A percentile compares a stretch with the other conserved stretches of the same genome.
phyloP scores from a whole-genome alignment of 1,139 yeast genomes.

The Candida tetrigidarum region DNA sequence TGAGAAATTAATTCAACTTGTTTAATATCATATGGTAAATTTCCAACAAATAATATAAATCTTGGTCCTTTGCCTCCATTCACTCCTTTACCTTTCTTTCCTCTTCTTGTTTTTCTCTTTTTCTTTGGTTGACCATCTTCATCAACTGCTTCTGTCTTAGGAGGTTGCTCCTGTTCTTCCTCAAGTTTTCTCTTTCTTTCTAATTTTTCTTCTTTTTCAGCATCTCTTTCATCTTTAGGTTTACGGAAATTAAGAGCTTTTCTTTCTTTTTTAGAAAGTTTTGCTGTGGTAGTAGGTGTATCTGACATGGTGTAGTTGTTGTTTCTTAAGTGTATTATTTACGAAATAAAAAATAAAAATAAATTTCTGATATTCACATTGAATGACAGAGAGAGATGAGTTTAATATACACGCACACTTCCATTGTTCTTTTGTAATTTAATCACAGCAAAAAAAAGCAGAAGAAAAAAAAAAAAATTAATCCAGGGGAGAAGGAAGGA shows the following conservation, averaged over 20 bases:
- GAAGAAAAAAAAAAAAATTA: no score
- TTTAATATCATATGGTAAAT: slow-evolving; percentile 75
- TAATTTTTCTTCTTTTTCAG: slow-evolving; percentile 24
- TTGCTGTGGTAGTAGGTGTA: slow-evolving; percentile 15
- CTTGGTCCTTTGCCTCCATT: slow-evolving; percentile 62
- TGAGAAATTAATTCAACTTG: slow-evolving; percentile 70
- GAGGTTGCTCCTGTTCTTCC: slow-evolving; percentile 15
- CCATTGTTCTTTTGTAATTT: not conserved
- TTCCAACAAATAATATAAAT: slow-evolving; percentile 90
- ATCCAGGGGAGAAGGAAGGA: no score
- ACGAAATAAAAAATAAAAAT: no score
- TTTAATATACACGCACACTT: no score
- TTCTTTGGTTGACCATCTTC: slow-evolving; percentile 54
- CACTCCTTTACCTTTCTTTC: slow-evolving; percentile 66
- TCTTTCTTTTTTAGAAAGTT: slow-evolving; percentile 74
- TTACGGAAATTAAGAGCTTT: slow-evolving; percentile 76
- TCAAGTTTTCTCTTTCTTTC: slow-evolving; percentile 18
- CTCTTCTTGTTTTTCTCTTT: slow-evolving; percentile 78
- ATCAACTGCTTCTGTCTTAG: no score
- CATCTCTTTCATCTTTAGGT: slow-evolving; percentile 26
- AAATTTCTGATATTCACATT: not conserved
- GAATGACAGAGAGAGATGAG: no score
- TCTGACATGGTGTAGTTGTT: slow-evolving; percentile 27
- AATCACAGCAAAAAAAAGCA: no score
- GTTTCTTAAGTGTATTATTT: not conserved